Percentiles rank a stretch among this genome's conserved stretches.
Conservation (phyloP, 768 basidiomycete genomes). For the Trametes elegans region DNA sequence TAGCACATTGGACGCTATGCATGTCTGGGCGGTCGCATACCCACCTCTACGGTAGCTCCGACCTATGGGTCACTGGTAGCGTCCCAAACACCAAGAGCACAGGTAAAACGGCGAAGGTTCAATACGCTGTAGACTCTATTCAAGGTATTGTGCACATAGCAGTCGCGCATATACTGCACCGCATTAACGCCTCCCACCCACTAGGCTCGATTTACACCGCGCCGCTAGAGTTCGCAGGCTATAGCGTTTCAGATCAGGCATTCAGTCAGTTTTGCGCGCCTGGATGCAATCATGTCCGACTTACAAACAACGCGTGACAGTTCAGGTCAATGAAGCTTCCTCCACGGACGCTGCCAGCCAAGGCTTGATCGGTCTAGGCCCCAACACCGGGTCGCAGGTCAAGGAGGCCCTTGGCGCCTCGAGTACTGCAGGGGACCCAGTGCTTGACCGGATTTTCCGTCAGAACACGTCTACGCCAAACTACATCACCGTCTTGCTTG, state of each 20-base stretch:
- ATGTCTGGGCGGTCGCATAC: neutral
- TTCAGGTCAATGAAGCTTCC: slow-evolving; percentile 36
- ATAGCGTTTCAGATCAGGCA: slow-evolving; percentile 44
- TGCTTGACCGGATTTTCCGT: slow-evolving; percentile 64
- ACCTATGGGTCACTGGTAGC: slow-evolving; percentile 64
- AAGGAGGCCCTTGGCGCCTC: slow-evolving; percentile 29
- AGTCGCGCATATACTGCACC: too few relatives aligned
- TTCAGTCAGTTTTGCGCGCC: slow-evolving; percentile 46
- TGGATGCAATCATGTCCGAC: too few relatives aligned
- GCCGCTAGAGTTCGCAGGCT: slow-evolving; percentile 42
- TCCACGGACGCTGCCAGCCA: slow-evolving; percentile 32
- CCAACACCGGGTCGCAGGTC: slow-evolving; percentile 53
- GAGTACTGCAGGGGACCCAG: slow-evolving; percentile 44
- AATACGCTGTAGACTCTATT: slow-evolving; percentile 55
- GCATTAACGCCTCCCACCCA: too few relatives aligned
- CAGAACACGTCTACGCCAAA: slow-evolving; percentile 58
- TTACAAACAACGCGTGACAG: too few relatives aligned
- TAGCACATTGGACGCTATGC: neutral
- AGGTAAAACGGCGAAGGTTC: slow-evolving; percentile 38
- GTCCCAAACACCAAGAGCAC: slow-evolving; percentile 43
- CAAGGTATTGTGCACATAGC: slow-evolving; percentile 39
- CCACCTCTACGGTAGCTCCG: slow-evolving; percentile 52
- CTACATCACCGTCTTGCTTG: slow-evolving; percentile 61
- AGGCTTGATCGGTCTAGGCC: slow-evolving; percentile 62
- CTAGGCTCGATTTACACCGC: slow-evolving; percentile 50